phyloP scores from a whole-genome alignment of 768 basidiomycete species.

The Suillus luteus region DNA sequence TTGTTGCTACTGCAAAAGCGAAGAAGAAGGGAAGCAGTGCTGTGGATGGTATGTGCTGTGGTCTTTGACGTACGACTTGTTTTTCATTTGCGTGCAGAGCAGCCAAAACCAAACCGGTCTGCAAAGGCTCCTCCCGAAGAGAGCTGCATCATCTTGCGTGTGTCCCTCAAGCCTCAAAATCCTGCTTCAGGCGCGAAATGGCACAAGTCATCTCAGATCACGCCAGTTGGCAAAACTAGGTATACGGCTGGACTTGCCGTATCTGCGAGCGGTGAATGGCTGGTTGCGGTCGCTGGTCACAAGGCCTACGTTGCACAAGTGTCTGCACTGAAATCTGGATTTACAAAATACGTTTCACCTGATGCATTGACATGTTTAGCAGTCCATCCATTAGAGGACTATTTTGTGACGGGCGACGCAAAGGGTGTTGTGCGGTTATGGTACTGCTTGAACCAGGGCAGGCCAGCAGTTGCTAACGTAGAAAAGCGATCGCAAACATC shows the following conservation, averaged over 20 bases:
- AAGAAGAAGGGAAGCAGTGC: conserved; percentile 39
- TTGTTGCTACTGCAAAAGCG: conserved; percentile 61
- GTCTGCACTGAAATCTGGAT: conserved; percentile 59
- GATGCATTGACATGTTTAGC: conserved; percentile 82
- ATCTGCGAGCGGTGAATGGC: conserved; percentile 76
- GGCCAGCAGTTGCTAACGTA: conserved; percentile 55
- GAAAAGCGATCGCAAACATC: conserved; percentile 85
- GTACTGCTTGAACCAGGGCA: conserved; percentile 81
- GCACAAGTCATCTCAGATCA: conserved; percentile 49
- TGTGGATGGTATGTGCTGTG: conserved; percentile 1
- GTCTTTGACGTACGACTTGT: not conserved
- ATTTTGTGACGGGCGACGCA: conserved; percentile 92
- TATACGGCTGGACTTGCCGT: conserved; percentile 64
- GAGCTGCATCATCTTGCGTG: conserved; percentile 51
- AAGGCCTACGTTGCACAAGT: conserved; percentile 76
- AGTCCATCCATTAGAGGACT: conserved; percentile 88
- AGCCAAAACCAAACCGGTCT: not conserved
- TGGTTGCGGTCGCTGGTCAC: conserved; percentile 73
- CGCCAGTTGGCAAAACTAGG: conserved; percentile 67
- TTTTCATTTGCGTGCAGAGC: not conserved
- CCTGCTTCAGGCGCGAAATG: conserved; percentile 44
- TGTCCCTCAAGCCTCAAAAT: conserved; percentile 52
- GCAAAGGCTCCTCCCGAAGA: conserved; percentile 40
- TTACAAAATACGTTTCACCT: conserved; percentile 81
- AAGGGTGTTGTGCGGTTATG: conserved; percentile 86